Percentiles rank a stretch among this genome's conserved stretches.
These are phyloP conservation scores for Tetracladium marchalianum DNA, from an alignment of 495 filamentous ascomycete species.

Conservation along the genomic window DNA sequence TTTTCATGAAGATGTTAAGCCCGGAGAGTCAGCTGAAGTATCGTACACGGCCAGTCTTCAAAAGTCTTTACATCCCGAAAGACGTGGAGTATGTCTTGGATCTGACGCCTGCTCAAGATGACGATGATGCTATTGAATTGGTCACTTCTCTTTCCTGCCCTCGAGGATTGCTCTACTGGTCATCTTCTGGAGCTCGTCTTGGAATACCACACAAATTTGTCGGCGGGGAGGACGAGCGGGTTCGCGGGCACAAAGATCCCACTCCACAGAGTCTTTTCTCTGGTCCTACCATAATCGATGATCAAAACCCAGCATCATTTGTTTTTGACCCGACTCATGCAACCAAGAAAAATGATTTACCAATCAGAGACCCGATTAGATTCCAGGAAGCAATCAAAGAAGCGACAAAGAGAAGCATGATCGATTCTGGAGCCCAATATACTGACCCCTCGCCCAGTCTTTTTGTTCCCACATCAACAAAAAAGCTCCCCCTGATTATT, in stretches of 20 bases:
- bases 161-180: slow-evolving; percentile 34
- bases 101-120: slow-evolving; percentile 37
- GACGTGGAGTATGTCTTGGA: slow-evolving; percentile 41
- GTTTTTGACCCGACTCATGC: neutral
- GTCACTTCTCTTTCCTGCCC: slow-evolving; percentile 40
- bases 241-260: no score
- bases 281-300: no score
- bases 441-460: neutral
- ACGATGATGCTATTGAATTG: slow-evolving; percentile 42
- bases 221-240: slow-evolving; percentile 6
- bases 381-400: slow-evolving; percentile 1
- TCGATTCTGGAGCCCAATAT: no score
- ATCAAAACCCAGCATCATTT: neutral
- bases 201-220: slow-evolving; percentile 9
- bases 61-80: slow-evolving; percentile 13
- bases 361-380: slow-evolving; percentile 32
- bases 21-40: slow-evolving; percentile 20
- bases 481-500: slow-evolving; percentile 31
- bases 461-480: slow-evolving; percentile 5
- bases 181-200: slow-evolving; percentile 19
- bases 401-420: neutral
- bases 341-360: slow-evolving; percentile 11
- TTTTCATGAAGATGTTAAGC: slow-evolving; percentile 29
- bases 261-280: no score
- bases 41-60: slow-evolving; percentile 9